phyloP scores from a whole-genome alignment of 106 monocot species.

The Dendrobium officinale region DNA sequence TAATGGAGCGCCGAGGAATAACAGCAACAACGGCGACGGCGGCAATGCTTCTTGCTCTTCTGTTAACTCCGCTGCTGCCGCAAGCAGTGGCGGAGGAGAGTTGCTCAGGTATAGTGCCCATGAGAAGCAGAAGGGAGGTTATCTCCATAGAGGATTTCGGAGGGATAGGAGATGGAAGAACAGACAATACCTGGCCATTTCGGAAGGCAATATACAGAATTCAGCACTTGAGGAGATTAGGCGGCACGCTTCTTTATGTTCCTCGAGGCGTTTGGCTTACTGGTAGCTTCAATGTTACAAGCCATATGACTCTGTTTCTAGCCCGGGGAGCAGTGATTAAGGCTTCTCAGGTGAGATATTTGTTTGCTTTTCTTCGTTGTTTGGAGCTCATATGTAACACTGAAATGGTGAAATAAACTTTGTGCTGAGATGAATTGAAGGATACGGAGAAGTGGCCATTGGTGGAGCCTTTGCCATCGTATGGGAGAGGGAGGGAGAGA shows the following conservation, averaged over 20 bases:
- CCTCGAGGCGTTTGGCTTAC: slow-evolving; percentile 86
- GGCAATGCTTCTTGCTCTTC: background rate
- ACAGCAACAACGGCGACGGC: background rate
- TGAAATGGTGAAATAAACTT: too few species aligned
- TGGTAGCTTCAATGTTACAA: slow-evolving; percentile 81
- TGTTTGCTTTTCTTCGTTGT: too few species aligned
- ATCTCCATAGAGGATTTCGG: slow-evolving; percentile 33
- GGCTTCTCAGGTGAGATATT: slow-evolving; percentile 48
- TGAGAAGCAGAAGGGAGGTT: slow-evolving; percentile 15
- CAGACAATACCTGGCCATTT: slow-evolving; percentile 44
- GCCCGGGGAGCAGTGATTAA: slow-evolving; percentile 71
- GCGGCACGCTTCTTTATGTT: slow-evolving; percentile 59
- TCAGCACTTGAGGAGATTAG: slow-evolving; percentile 37
- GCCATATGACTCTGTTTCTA: slow-evolving; percentile 89
- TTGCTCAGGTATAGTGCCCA: slow-evolving; percentile 24
- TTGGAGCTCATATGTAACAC: too few species aligned
- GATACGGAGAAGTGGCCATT: slow-evolving; percentile 60
- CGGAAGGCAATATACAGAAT: slow-evolving; percentile 64
- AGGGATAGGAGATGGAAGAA: slow-evolving; percentile 30
- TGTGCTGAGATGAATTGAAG: slow-evolving; percentile 12
- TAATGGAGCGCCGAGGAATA: background rate
- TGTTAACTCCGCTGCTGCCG: background rate
- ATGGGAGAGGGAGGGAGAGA: slow-evolving; percentile 76
- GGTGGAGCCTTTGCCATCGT: slow-evolving; percentile 65
- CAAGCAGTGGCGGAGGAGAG: slow-evolving; percentile 9